phyloP scores from a whole-genome alignment of 2,329 filamentous ascomycete genomes.

The Botrytis fragariae region DNA sequence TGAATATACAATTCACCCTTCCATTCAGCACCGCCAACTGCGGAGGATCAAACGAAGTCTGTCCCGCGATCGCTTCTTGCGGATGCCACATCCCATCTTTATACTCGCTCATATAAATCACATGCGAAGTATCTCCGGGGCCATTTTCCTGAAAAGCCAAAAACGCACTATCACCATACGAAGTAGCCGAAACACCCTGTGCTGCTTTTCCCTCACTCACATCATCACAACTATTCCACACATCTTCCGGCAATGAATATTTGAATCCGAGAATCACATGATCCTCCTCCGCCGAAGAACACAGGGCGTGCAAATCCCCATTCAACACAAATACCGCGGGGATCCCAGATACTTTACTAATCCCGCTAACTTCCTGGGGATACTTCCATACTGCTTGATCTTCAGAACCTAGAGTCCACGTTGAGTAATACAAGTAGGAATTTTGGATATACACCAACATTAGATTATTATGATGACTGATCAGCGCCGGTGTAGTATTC shows the following conservation, averaged over 20 bases:
- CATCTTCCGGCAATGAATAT: conserved; percentile 35
- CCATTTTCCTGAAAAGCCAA: conserved; percentile 35
- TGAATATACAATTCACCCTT: conserved; percentile 40
- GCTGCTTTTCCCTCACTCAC: conserved; percentile 39
- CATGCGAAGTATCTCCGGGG: conserved; percentile 26
- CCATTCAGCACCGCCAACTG: conserved; percentile 36
- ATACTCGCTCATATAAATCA: conserved; percentile 30
- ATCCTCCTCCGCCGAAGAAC: conserved; percentile 31
- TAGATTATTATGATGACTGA: conserved; percentile 41
- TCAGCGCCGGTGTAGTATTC: conserved; percentile 36
- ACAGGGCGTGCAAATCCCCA: conserved; percentile 39
- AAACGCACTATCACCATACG: conserved; percentile 38
- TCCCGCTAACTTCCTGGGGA: conserved; percentile 34
- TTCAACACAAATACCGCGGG: conserved; percentile 40
- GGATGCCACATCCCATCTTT: conserved; percentile 29
- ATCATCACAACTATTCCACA: conserved; percentile 38
- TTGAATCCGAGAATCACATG: conserved; percentile 38
- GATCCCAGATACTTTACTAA: conserved; percentile 29
- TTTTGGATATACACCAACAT: conserved; percentile 38
- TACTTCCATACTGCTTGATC: conserved; percentile 27
- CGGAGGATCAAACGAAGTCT: conserved; percentile 29
- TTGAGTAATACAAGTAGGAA: conserved; percentile 33
- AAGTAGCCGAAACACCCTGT: conserved; percentile 39
- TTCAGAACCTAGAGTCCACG: conserved; percentile 32
- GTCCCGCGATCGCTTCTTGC: conserved; percentile 28